Base-by-base conservation (phyloP, 2,329 filamentous ascomycete genomes). In the Phaeosphaeria sp. region DNA sequence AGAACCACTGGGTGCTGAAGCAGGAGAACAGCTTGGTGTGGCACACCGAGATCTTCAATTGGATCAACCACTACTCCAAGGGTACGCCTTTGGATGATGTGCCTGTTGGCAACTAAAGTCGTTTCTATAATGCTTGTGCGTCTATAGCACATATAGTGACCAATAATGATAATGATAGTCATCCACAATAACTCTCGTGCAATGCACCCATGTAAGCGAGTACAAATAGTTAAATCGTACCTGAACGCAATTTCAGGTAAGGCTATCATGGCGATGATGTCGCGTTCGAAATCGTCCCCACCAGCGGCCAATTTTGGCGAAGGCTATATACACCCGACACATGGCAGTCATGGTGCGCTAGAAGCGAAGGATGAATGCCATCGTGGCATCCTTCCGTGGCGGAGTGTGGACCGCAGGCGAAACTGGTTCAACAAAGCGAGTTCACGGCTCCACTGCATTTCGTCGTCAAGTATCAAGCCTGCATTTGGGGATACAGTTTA, bases 11-110 rank as follows among this genome's bases (percentile, higher is more conserved):
- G 91, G 92, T 97, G 1, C 74, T 96, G 51, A 95, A 96, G 74
- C 90, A 90, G 0, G 93, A 97, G 77, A 98, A 98, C 76, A 91
- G 89, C 4, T 80, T 97, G 22, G 86, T 96, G n/a, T 98, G 94
- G 94, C 92, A 98, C 71, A 86, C 85, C 47, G 74, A 77, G 65
- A 75, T 77, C 49, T 76, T 75, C 67, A 76, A 77, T 64, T 77
- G 74, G 74, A 75, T 77, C 55, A 77, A 77, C 62, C 71, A 77
- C 58, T 77, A 66, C 52, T 66, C 68, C 24, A 71, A 74, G 63
- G 74, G 73, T 36, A 60, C 59, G 49, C 63, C 63, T 46, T 61
- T 77, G 49, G 73, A 74, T 55, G 59, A 65, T 50, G 58, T 65
- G 45, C 62, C 74, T 3, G 63, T 73, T 56, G 73, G 71, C 39